Conservation (phyloP, 176 grass and related monocot species). For the Carex kokanica region DNA sequence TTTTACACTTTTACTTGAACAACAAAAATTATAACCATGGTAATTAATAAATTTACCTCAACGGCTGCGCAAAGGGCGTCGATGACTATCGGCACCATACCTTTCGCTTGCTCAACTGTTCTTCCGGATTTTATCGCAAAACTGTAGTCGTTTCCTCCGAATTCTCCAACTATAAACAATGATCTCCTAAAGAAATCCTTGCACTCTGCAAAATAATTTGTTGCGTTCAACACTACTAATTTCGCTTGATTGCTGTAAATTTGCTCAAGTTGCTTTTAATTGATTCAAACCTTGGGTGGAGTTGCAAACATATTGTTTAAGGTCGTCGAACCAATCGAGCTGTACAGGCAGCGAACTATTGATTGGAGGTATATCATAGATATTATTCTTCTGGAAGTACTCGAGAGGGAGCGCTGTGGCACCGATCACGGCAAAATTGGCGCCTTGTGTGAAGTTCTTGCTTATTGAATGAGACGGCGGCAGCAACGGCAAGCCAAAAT, state of each 20-base stretch:
- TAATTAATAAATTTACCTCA: conserved; percentile 29
- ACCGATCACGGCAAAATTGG: conserved; percentile 45
- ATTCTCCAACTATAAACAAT: conserved; percentile 51
- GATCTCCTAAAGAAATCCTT: conserved; percentile 25
- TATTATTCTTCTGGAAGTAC: background rate
- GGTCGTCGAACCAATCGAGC: conserved; percentile 45
- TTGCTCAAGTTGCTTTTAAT: background rate
- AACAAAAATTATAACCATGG: background rate
- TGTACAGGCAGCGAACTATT: conserved; percentile 38
- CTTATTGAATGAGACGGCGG: conserved; percentile 31
- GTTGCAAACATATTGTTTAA: conserved; percentile 41
- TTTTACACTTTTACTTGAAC: background rate
- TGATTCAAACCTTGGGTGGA: conserved; percentile 25
- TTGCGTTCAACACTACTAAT: background rate
- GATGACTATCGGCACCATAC: conserved; percentile 27
- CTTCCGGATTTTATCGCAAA: conserved; percentile 26
- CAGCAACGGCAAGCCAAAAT: conserved; percentile 46
- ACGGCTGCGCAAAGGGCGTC: conserved; percentile 12
- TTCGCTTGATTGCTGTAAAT: background rate
- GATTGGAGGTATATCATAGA: background rate
- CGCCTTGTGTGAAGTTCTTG: conserved; percentile 44
- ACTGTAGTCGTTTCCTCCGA: conserved; percentile 56
- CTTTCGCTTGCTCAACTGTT: background rate
- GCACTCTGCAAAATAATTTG: conserved; percentile 32
- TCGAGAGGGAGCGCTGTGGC: conserved; percentile 31